These are phyloP conservation scores for Castanopsis chinensis DNA, from an alignment of 306 rosid genomes.

Conservation along the genomic window DNA sequence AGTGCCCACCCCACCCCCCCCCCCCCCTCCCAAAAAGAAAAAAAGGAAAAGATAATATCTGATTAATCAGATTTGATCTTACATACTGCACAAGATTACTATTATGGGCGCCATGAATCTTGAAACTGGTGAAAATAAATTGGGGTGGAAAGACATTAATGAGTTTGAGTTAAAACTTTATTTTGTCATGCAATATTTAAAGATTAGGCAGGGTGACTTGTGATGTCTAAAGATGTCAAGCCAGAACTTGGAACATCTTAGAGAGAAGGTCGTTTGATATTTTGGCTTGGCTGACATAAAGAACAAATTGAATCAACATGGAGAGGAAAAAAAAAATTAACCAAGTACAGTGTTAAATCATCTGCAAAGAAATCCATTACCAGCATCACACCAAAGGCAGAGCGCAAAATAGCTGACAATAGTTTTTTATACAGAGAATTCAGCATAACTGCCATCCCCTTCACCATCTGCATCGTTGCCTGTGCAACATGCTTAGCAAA, in stretches of 20 bases:
- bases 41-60: neutral
- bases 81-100: constrained; percentile 1
- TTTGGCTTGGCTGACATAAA: neutral
- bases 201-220: neutral
- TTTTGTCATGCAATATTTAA: neutral
- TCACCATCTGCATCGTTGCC: constrained; percentile 46
- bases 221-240: neutral
- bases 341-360: constrained; percentile 19
- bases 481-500: constrained; percentile 37
- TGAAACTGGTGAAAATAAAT: constrained; percentile 1
- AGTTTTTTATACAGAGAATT: constrained; percentile 56
- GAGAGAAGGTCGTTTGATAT: neutral
- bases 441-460: constrained; percentile 43
- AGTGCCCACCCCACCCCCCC: no score
- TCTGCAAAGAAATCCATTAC: constrained; percentile 42
- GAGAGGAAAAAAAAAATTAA: constrained; percentile 1
- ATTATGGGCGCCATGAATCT: constrained; percentile 1
- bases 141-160: constrained; percentile 3
- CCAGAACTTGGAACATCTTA: no score
- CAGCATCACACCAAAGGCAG: constrained; percentile 57
- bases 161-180: constrained; percentile 6
- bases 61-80: constrained; percentile 2
- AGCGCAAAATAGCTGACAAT: constrained; percentile 61
- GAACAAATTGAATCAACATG: constrained; percentile 1
- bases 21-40: neutral